Conservation (phyloP, 345 rosid species). For the Erysimum cheiranthoides region DNA sequence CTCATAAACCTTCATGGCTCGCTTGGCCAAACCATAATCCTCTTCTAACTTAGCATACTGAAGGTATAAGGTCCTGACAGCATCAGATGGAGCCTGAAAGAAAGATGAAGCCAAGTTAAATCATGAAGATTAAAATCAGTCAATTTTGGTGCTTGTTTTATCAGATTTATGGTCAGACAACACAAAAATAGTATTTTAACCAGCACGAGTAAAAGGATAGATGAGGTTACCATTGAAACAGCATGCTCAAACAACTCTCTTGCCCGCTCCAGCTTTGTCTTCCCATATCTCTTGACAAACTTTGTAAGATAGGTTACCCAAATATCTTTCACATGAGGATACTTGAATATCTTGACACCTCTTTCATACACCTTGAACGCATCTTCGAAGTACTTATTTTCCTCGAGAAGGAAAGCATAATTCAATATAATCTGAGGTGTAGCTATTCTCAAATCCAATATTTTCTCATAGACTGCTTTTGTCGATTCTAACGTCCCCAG, state of each 20-base stretch:
- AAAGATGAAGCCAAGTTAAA: slow-evolving; percentile 19
- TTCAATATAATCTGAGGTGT: slow-evolving; percentile 95
- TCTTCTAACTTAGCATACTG: slow-evolving; percentile 97
- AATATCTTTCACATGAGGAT: slow-evolving; percentile 95
- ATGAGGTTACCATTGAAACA: slow-evolving; percentile 68
- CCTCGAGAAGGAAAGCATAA: slow-evolving; percentile 89
- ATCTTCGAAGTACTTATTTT: slow-evolving; percentile 92
- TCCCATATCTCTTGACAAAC: slow-evolving; percentile 90
- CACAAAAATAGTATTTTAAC: not conserved
- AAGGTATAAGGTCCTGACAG: slow-evolving; percentile 84
- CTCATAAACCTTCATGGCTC: slow-evolving; percentile 96
- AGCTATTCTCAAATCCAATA: slow-evolving; percentile 91
- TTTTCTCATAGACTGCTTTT: slow-evolving; percentile 88
- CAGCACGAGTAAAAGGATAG: slow-evolving; percentile 15
- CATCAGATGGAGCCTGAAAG: slow-evolving; percentile 87
- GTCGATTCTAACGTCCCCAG: slow-evolving; percentile 91
- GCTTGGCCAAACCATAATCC: slow-evolving; percentile 92
- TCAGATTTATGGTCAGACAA: not conserved
- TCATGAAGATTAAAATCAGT: too few species aligned
- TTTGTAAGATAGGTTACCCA: slow-evolving; percentile 95
- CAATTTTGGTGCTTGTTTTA: slow-evolving; percentile 5
- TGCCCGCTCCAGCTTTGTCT: slow-evolving; percentile 87
- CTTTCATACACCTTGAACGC: slow-evolving; percentile 98
- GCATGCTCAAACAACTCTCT: slow-evolving; percentile 97
- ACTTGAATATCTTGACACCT: slow-evolving; percentile 96